phyloP scores from a whole-genome alignment of 2,329 filamentous ascomycete species.

The Penicillium paneum region DNA sequence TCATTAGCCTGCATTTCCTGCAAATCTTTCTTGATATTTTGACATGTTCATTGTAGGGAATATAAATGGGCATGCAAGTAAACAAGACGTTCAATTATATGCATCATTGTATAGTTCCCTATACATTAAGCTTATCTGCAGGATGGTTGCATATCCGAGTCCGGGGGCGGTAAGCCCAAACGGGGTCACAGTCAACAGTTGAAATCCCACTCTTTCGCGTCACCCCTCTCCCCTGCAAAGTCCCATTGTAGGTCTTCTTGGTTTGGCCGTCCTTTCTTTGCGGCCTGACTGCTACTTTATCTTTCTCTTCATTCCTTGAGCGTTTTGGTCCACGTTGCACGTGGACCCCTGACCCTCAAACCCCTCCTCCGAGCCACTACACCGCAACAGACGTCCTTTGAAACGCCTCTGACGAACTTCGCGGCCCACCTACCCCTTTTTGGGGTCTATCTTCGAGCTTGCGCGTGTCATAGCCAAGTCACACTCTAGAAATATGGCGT shows the following conservation, averaged over 20 bases:
- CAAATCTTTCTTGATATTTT: not conserved
- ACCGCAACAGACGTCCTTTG: slow-evolving; percentile 11
- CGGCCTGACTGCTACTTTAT: slow-evolving; percentile 4
- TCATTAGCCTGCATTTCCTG: slow-evolving; percentile 10
- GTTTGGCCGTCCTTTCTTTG: slow-evolving; percentile 3
- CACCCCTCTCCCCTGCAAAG: slow-evolving; percentile 1
- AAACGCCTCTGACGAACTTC: slow-evolving; percentile 9
- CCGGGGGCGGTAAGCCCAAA: slow-evolving; percentile 24
- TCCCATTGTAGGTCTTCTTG: slow-evolving; percentile 3
- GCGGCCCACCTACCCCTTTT: slow-evolving; percentile 24
- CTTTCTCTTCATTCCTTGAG: slow-evolving; percentile 1
- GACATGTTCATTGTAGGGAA: not conserved
- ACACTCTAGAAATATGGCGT: slow-evolving; percentile 47
- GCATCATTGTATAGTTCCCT: not conserved
- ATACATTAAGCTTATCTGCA: slow-evolving; percentile 11
- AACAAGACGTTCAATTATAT: not conserved
- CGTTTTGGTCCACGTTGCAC: slow-evolving; percentile 10
- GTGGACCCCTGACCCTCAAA: slow-evolving; percentile 19
- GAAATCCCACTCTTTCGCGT: slow-evolving; percentile 18
- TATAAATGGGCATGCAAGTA: not conserved
- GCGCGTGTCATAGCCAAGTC: slow-evolving; percentile 8
- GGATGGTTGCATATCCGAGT: slow-evolving; percentile 6
- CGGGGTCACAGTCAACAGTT: slow-evolving; percentile 21
- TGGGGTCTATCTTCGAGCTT: slow-evolving; percentile 21
- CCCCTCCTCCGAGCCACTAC: slow-evolving; percentile 5